A percentile compares a stretch with the other conserved stretches of the same genome.
phyloP scores from a whole-genome alignment of 306 rosid genomes.

The Vicia sativa region DNA sequence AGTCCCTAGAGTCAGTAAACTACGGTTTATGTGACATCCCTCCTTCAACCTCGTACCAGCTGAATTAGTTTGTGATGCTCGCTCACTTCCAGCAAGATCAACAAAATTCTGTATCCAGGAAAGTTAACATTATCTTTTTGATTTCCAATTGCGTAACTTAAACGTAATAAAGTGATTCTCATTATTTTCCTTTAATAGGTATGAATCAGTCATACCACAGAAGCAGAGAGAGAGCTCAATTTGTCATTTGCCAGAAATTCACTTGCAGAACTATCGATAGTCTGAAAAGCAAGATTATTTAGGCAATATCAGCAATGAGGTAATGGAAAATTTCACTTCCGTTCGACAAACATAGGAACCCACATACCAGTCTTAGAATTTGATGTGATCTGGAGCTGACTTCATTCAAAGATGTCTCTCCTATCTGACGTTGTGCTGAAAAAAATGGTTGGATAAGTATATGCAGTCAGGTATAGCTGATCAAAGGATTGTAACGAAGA shows the following conservation, averaged over 20 bases:
- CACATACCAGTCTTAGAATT: slow-evolving; percentile 82
- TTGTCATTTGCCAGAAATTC: slow-evolving; percentile 75
- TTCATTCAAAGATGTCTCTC: slow-evolving; percentile 92
- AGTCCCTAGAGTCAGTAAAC: slow-evolving; percentile 91
- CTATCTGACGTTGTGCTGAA: slow-evolving; percentile 92
- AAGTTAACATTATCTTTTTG: slow-evolving; percentile 15
- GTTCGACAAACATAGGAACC: slow-evolving; percentile 12
- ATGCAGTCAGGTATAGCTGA: slow-evolving; percentile 30
- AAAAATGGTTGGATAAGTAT: slow-evolving; percentile 32
- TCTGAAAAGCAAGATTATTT: slow-evolving; percentile 52
- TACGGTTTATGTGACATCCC: slow-evolving; percentile 96
- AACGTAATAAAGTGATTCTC: slow-evolving; percentile 17
- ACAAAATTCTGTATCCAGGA: slow-evolving; percentile 75
- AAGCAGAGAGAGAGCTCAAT: slow-evolving; percentile 81
- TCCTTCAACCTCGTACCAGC: slow-evolving; percentile 95
- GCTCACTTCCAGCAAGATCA: slow-evolving; percentile 98
- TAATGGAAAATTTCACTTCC: slow-evolving; percentile 7
- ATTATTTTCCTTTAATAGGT: neutral
- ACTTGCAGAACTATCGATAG: slow-evolving; percentile 81
- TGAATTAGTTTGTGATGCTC: slow-evolving; percentile 91
- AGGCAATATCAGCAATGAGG: slow-evolving; percentile 25
- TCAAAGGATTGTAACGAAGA: slow-evolving; percentile 14
- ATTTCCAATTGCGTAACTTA: slow-evolving; percentile 9
- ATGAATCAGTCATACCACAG: slow-evolving; percentile 66
- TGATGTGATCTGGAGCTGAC: slow-evolving; percentile 98